These are phyloP conservation scores for Teunomyces barrocoloradensis DNA, from an alignment of 805 yeast genomes.

Conservation along the genomic window DNA sequence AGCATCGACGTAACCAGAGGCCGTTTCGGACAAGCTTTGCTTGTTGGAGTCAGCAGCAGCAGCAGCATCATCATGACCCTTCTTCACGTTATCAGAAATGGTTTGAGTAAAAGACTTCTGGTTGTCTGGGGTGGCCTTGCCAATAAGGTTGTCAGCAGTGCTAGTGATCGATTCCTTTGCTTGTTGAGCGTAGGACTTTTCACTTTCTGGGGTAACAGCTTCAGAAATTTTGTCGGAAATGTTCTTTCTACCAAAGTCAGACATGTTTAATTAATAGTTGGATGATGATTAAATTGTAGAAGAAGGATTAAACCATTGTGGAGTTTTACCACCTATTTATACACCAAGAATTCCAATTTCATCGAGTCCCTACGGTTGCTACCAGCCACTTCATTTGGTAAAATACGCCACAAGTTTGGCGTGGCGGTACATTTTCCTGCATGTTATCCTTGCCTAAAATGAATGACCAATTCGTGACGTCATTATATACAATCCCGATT, in stretches of 20 bases:
- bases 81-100: slow-evolving; percentile 57
- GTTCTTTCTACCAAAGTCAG: slow-evolving; percentile 44
- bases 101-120: slow-evolving; percentile 71
- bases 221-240: slow-evolving; percentile 37
- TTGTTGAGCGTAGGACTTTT: slow-evolving; percentile 37
- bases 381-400: neutral
- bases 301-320: neutral
- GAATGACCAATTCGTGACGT: neutral
- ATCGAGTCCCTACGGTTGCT: neutral
- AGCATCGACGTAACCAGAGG: slow-evolving; percentile 45
- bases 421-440: neutral
- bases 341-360: neutral
- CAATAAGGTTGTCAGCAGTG: slow-evolving; percentile 33
- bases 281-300: neutral
- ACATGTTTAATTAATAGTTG: slow-evolving; percentile 20
- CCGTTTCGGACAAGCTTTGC: slow-evolving; percentile 40
- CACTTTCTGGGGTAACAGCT: slow-evolving; percentile 40
- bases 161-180: slow-evolving; percentile 37
- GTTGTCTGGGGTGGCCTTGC: slow-evolving; percentile 57
- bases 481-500: neutral
- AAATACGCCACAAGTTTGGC: neutral
- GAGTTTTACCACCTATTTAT: neutral
- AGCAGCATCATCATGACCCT: slow-evolving; percentile 55
- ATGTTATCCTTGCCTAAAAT: neutral
- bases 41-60: slow-evolving; percentile 22